These are phyloP conservation scores for Lablab purpureus DNA, from an alignment of 306 rosid genomes.

Conservation along the genomic window DNA sequence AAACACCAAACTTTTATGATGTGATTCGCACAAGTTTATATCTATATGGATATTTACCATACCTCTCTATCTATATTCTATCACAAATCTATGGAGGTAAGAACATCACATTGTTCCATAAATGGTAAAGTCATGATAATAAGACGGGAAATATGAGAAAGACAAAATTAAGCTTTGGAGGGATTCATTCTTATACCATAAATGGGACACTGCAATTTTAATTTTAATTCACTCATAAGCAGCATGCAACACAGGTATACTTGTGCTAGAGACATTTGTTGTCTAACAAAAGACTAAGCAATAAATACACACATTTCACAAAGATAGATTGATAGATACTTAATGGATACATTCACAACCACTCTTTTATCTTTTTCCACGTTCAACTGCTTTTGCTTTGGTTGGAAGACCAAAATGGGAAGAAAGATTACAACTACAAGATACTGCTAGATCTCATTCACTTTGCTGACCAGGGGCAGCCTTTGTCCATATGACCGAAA, in stretches of 20 bases:
- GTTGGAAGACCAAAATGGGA: slow-evolving; percentile 69
- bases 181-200: slow-evolving; percentile 28
- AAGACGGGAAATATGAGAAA: slow-evolving; percentile 15
- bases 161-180: slow-evolving; percentile 38
- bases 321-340: background rate
- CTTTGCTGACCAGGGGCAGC: slow-evolving; percentile 89
- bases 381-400: slow-evolving; percentile 79
- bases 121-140: background rate
- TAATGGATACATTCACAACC: slow-evolving; percentile 28
- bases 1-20: too few species aligned
- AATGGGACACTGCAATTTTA: background rate
- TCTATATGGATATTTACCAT: background rate
- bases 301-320: background rate
- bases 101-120: slow-evolving; percentile 49
- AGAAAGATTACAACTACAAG: slow-evolving; percentile 47
- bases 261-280: slow-evolving; percentile 73
- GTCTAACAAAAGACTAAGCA: slow-evolving; percentile 59
- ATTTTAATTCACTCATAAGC: background rate
- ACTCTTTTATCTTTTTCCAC: slow-evolving; percentile 68
- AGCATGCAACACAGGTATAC: slow-evolving; percentile 39
- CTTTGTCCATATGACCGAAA: slow-evolving; percentile 71
- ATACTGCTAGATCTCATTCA: slow-evolving; percentile 49
- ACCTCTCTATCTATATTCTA: background rate
- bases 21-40: too few species aligned
- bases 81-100: slow-evolving; percentile 16